Conservation (phyloP, 352 stramenopile species). For the Phytophthora boehmeriae region DNA sequence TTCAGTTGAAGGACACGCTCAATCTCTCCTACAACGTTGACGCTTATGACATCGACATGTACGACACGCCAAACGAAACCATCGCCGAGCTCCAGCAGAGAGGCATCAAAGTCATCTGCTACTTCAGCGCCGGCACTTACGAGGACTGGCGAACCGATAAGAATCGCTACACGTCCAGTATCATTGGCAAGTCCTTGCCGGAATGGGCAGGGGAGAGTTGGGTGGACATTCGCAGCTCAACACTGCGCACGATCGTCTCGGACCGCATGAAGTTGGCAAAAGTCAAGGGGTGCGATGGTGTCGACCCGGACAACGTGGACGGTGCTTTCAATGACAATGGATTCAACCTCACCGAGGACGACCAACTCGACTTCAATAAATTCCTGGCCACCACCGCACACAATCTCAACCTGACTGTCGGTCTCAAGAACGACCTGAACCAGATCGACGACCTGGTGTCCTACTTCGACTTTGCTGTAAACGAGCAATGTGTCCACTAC, state of each 20-base stretch:
- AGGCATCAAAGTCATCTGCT: constrained; percentile 54
- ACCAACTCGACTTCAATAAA: constrained; percentile 55
- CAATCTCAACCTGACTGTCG: constrained; percentile 42
- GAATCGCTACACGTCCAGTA: constrained; percentile 34
- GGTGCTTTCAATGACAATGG: constrained; percentile 45
- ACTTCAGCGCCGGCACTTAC: constrained; percentile 62
- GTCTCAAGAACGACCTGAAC: constrained; percentile 61
- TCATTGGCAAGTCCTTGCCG: constrained; percentile 34
- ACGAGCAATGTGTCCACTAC: constrained; percentile 61
- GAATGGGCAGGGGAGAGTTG: constrained; percentile 49
- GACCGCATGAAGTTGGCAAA: constrained; percentile 49
- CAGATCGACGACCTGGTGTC: constrained; percentile 44
- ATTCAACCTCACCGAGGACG: constrained; percentile 35
- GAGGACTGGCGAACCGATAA: constrained; percentile 58
- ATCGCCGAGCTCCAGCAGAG: constrained; percentile 33
- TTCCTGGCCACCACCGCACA: constrained; percentile 52
- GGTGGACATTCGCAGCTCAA: constrained; percentile 42
- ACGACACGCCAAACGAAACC: constrained; percentile 35
- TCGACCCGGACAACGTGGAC: constrained; percentile 68
- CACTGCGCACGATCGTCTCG: constrained; percentile 44
- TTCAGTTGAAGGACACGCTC: constrained; percentile 37
- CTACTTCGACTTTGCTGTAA: constrained; percentile 64
- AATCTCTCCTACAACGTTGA: constrained; percentile 37
- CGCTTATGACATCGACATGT: constrained; percentile 51
- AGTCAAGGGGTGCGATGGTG: constrained; percentile 55